phyloP scores from a whole-genome alignment of 1,284 basidiomycete genomes.

The Sporisorium exsertum region DNA sequence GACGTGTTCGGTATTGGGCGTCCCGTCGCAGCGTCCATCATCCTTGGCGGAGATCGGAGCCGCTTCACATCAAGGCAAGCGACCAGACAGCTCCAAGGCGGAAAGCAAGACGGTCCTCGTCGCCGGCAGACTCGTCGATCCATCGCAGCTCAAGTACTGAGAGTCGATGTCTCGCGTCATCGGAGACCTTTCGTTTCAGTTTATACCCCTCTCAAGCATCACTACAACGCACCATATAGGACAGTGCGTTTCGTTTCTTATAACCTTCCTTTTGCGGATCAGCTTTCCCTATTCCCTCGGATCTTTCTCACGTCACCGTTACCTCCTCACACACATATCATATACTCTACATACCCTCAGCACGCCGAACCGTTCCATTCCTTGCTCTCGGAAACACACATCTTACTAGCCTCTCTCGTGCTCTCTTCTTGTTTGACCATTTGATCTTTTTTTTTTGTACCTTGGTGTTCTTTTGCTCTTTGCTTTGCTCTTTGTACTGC shows the following conservation, averaged over 20 bases:
- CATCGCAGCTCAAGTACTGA: conserved; percentile 48
- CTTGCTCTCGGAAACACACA: not conserved
- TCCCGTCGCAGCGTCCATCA: conserved; percentile 72
- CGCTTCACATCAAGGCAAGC: not conserved
- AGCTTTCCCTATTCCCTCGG: not conserved
- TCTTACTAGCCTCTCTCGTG: not conserved
- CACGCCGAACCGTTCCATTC: not conserved
- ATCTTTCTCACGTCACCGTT: not conserved
- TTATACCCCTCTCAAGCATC: not conserved
- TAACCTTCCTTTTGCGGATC: not conserved
- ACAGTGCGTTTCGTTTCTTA: not conserved
- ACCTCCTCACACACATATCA: not conserved
- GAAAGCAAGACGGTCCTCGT: conserved; percentile 39
- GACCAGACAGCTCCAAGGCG: conserved; percentile 1
- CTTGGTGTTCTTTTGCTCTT: not conserved
- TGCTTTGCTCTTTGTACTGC: not conserved
- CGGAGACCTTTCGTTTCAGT: too few species aligned
- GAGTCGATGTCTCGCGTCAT: too few species aligned
- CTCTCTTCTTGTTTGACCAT: not conserved
- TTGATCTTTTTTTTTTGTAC: not conserved
- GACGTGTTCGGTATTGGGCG: conserved; percentile 84
- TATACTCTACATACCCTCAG: conserved; percentile 1
- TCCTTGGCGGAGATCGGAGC: conserved; percentile 10
- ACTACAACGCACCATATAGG: not conserved
- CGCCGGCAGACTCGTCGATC: conserved; percentile 50